phyloP scores from a whole-genome alignment of 257 asterid species.

The Nemophila menziesii region DNA sequence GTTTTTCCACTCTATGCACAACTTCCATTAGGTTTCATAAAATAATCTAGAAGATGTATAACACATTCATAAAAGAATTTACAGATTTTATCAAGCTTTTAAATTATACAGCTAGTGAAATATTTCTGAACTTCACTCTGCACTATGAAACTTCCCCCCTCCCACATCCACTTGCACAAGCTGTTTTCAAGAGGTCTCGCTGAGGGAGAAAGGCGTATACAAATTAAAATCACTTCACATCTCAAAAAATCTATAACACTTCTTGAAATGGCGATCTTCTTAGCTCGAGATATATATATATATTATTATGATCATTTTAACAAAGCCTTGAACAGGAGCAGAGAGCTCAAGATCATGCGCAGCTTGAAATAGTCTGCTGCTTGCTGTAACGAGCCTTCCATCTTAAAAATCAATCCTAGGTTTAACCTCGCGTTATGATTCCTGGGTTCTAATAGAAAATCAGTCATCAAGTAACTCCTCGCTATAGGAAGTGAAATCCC shows the following conservation, averaged over 20 bases:
- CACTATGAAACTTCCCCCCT: not conserved
- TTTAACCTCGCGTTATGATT: conserved; percentile 62
- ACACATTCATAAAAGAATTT: too few species aligned
- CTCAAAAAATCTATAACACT: not conserved
- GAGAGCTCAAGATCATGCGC: conserved; percentile 78
- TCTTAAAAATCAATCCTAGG: conserved; percentile 51
- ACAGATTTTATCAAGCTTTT: not conserved
- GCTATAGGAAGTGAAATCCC: conserved; percentile 39
- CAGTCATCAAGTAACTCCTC: conserved; percentile 72
- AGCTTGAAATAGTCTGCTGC: conserved; percentile 92
- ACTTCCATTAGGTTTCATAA: too few species aligned
- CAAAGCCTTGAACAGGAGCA: conserved; percentile 55
- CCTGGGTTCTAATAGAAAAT: conserved; percentile 64
- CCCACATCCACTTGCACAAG: not conserved
- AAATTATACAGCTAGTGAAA: too few species aligned
- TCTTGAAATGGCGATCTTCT: not conserved
- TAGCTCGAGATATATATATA: not conserved
- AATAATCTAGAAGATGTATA: not conserved
- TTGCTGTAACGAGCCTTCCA: conserved; percentile 53
- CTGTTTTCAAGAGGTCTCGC: not conserved
- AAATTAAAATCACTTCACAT: too few species aligned
- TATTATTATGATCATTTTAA: conserved; percentile 6
- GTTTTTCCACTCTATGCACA: too few species aligned
- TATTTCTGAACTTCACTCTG: not conserved
- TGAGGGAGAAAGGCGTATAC: not conserved